A percentile compares a stretch with the other conserved stretches of the same genome.
These are phyloP conservation scores for Vanilla planifolia DNA, from an alignment of 106 monocot species.

Conservation along the genomic window DNA sequence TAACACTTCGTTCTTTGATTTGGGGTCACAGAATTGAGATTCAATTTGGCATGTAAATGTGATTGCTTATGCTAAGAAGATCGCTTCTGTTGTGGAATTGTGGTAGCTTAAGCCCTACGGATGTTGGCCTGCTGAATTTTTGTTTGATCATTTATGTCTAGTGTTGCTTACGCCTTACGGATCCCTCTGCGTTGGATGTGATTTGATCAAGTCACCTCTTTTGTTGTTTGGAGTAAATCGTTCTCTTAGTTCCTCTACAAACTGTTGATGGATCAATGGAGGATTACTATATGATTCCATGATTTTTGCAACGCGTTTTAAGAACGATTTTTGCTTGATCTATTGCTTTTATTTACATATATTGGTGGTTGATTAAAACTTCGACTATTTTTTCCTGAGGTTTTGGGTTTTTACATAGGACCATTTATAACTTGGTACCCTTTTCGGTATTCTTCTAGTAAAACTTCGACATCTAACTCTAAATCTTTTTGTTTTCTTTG, in stretches of 20 bases:
- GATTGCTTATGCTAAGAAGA: background rate
- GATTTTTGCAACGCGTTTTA: background rate
- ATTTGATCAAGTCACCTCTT: background rate
- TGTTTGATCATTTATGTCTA: background rate
- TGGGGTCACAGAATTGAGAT: slow-evolving; percentile 1
- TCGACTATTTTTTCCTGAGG: background rate
- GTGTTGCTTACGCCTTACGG: background rate
- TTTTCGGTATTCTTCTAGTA: too few species aligned
- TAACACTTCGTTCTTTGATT: too few species aligned
- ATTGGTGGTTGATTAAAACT: background rate
- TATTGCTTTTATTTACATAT: background rate
- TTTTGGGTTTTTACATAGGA: background rate
- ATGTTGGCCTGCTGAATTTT: slow-evolving; percentile 15
- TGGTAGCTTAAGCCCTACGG: slow-evolving; percentile 35
- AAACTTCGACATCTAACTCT: too few species aligned
- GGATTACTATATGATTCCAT: background rate
- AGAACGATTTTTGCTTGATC: background rate
- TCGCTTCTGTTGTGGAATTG: background rate
- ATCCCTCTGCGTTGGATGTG: background rate
- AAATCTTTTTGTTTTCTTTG: too few species aligned
- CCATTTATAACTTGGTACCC: too few species aligned
- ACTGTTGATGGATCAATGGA: background rate
- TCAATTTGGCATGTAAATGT: background rate
- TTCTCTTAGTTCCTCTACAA: background rate
- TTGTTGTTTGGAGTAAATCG: background rate